Base-by-base conservation (phyloP, 2,329 filamentous ascomycete species). In the Neonectria ditissima region DNA sequence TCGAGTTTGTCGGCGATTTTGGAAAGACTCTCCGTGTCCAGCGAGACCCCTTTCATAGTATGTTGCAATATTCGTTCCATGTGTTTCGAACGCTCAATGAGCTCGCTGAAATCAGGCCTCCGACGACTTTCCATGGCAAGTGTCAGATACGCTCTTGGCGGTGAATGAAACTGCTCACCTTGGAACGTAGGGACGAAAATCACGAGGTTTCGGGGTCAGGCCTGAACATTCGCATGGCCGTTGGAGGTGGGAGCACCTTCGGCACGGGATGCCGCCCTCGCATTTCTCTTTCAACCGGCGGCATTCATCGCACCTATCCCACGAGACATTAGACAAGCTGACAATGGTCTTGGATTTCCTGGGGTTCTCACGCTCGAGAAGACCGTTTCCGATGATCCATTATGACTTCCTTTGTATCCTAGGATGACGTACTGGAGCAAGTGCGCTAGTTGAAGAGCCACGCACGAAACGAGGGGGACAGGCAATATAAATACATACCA, bases 271-370 rank as follows among this genome's bases (percentile, higher is more conserved):
- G 52, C 84, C 84, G 51, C 84, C 85, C 65, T 86, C 83, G 69
- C 84, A 87, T 75, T 86, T 86, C 73, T 87, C 84, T 70, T 87
- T 87, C 59, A 84, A 79, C 62, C 83, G 79, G 57, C 84, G 82
- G 72, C 84, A 87, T 50, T 81, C 82, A 70, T 86, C 83, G 69
- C 84, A 87, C 59, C 84, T 86, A 41, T 43, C 14, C 6, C n/a
- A 43, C 5, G 11, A 9, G n/a, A 43, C 10, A n/a, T 43, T 43
- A 43, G 39, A 43, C 7, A 18, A n/a, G 20, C 39, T 43, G 39
- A 18, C n/a, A 18, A 43, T 20, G 20, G 18, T 9, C 6, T 9
- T 16, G 39, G 39, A 10, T 43, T n/a, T 6, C 20, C 39, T n/a
- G 20, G 39, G n/a, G 39, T 16, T 43, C 39, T 43, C 16, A 43